phyloP scores from a whole-genome alignment of 148 eudicot genomes.

The Mesembryanthemum crystallinum region DNA sequence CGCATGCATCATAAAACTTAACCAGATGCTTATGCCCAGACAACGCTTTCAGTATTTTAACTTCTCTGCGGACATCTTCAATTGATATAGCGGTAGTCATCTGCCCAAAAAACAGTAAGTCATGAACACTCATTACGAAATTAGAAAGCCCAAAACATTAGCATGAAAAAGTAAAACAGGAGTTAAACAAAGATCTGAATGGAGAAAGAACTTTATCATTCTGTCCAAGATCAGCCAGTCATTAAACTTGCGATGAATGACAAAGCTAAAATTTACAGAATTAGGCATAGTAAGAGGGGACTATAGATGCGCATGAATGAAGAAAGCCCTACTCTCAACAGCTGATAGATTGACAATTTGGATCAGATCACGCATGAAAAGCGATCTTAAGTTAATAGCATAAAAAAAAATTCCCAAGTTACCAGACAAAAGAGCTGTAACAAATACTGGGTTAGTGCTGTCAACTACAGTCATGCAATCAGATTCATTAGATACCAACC shows the following conservation, averaged over 20 bases:
- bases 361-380: background rate
- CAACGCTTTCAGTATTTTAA: slow-evolving; percentile 58
- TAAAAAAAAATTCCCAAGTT: background rate
- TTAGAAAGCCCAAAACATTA: background rate
- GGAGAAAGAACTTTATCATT: background rate
- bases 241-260: background rate
- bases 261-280: background rate
- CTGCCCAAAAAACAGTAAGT: slow-evolving; percentile 32
- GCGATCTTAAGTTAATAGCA: background rate
- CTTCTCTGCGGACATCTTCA: slow-evolving; percentile 77
- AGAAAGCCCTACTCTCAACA: background rate
- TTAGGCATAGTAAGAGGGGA: background rate
- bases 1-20: slow-evolving; percentile 68
- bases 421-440: background rate
- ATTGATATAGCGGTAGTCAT: slow-evolving; percentile 77
- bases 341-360: background rate
- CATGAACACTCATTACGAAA: background rate
- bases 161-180: background rate
- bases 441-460: background rate
- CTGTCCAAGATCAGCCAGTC: background rate
- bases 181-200: background rate
- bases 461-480: background rate
- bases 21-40: slow-evolving; percentile 69
- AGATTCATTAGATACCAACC: background rate
- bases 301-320: too few species aligned